Evolutionary conservation across 1,284 basidiomycete genomes (phyloP).

Genomic region (Chalciporus sp.): DNA sequence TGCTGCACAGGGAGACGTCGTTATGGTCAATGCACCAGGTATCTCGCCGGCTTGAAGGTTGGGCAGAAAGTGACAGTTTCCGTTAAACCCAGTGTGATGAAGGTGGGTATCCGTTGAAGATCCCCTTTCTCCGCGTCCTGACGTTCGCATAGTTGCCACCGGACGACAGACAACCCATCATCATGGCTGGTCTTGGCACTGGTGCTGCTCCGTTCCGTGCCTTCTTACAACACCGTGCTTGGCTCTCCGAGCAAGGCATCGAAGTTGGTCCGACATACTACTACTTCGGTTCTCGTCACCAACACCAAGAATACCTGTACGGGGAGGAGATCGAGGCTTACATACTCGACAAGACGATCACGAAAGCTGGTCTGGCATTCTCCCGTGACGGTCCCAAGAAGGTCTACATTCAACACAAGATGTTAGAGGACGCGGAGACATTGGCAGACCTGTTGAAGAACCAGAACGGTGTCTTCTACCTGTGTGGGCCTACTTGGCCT

Average conservation of each 20-base stretch:
- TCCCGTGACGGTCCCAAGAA: constrained; percentile 92
- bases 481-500: constrained; percentile 98
- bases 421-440: constrained; percentile 84
- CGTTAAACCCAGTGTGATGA: constrained; percentile 99
- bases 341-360: constrained; percentile 82
- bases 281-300: constrained; percentile 98
- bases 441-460: constrained; percentile 76
- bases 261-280: constrained; percentile 92
- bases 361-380: constrained; percentile 92
- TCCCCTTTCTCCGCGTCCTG: not conserved
- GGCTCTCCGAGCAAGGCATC: constrained; percentile 75
- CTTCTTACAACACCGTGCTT: constrained; percentile 94
- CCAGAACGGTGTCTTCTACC: constrained; percentile 86
- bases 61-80: constrained; percentile 97
- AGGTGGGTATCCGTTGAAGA: constrained; percentile 51
- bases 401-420: constrained; percentile 99
- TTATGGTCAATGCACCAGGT: constrained; percentile 96
- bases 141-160: constrained; percentile 73
- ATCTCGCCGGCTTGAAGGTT: constrained; percentile 80
- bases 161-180: constrained; percentile 85
- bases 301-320: constrained; percentile 94
- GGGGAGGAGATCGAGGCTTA: constrained; percentile 90
- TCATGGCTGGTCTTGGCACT: constrained; percentile 98
- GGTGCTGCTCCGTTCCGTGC: constrained; percentile 98
- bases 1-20: constrained; percentile 63